Base-by-base conservation (phyloP, 192 early-diverging fungal species). In the Linnemannia zychae region DNA sequence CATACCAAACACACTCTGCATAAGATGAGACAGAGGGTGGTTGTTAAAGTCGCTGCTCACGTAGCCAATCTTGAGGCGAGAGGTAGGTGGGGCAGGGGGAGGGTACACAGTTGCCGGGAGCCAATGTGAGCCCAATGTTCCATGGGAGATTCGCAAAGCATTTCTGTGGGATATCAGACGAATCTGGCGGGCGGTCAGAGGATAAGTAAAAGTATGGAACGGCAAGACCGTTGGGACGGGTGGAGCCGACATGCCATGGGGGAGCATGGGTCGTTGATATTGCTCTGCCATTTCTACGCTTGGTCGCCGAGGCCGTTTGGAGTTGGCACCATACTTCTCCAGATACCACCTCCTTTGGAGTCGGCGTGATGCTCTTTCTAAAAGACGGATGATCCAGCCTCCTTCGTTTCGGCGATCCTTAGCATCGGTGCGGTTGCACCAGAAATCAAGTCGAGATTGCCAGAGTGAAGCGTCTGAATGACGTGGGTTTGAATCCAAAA, bases 141-240 rank as follows among this genome's bases (percentile, higher is more conserved):
- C 90, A 57, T 95, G 95, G 24, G 95, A 91, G 47, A 97, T 94
- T 7, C 96, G 91, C 67, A 97, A 84, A 1, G 96, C 97, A 67
- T 97, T 97, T 63, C 96, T 89, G 81, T 97, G 93, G 38, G 94
- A 94, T 37, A 98, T 96, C 52, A 97, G 87, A 12, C 97, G 94
- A 16, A 98, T 90, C 89, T 97, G 96, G 68, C 94, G 92, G 20
- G 96, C 91, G 16, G 91, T 90, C 34, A 98, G 88, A n/a, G 96
- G 93, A 78, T 98, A 98, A 12, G 96, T 98, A 80, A 98, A 98
- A 0, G 97, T 97, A 86, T 98, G 97, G 89, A 98, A 98, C 20
- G 97, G 97, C 28, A 97, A 88, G 24, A 98, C 96, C 0, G 96
- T 98, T 0, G 96, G 96, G 13, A 97, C 93, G 1, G 88, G 85